Base-by-base conservation (phyloP, 768 basidiomycete genomes). In the Tephrocybe sp. region DNA sequence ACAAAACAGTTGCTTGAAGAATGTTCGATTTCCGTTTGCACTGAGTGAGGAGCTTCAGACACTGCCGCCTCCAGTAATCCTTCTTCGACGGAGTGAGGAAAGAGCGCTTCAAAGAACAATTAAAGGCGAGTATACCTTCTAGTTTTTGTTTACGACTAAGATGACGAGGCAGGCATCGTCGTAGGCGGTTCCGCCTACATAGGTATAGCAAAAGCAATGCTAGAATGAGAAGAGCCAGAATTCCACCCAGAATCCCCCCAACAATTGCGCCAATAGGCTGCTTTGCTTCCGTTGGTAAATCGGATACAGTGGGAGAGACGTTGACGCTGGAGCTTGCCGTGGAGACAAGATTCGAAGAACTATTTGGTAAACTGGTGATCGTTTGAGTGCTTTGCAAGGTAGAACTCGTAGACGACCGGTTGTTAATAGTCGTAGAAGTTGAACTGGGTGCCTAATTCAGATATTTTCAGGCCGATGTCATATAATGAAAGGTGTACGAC, bases 221-320 rank as follows among this genome's bases (percentile, higher is more conserved):
- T 39, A 55, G 16, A 14, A 48, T 22, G 13, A 17, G 17, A 9
- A 51, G 26, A 6, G 23, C 35, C 16, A 42, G 33, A 11, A 55
- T 1, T 12, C 45, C 23, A 4, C 54, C 54, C 9, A 55, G 26
- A 34, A 45, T 20, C 2, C 54, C 54, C 17, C 54, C 54, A 2
- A 51, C 41, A 16, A 55, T 55, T 30, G 45, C 30, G 16, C 49
- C 54, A 32, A 31, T 36, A 9, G 39, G 23, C 23, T 1, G 14
- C 32, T 48, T 20, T 32, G 26, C 26, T 33, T 20, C 35, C 0
- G 22, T 45, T 30, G 44, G n/a, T 5, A 31, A 20, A 40, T 34
- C 30, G n/a, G 39, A 3, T 8, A 16, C 10, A 8, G 43, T 16
- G 5, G 43, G 30, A n/a, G 22, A 16, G 22, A 13, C 8, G 13